Evolutionary conservation across 78 protist species (phyloP), one percentile per base, ranked within the genome.

Genomic region (Dictyostelium purpureum): DNA sequence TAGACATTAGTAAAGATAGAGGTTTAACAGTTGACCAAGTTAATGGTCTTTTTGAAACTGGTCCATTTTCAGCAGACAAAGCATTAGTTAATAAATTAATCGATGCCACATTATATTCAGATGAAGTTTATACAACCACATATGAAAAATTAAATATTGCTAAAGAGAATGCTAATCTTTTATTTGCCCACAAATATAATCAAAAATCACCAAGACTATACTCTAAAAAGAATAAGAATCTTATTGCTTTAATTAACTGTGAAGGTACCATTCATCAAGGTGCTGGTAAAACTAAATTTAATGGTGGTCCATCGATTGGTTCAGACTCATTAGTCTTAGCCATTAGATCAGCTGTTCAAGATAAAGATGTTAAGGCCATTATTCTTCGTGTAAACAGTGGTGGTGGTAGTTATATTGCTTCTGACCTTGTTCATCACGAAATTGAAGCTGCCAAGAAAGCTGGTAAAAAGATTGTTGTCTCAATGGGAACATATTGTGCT

Each of bases 241-340:
- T 31, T 7, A 26, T 77, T 88, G 88, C 87, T 24, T 69, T 37
- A 21, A 77, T 78, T 61, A 45, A 66, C 26, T 71, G 49, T 0
- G 82, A 88, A 16, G 93, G 93, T 28, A 47, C 54, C 1, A 88
- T 88, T 21, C 35, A 37, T 38, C 45, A 79, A 38, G 93, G 93
- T 19, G 14, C 56, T 31, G 37, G 70, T n/a, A 24, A n/a, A 5
- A 52, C 4, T 1, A 66, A 24, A 42, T 51, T 52, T 43, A 51
- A 88, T 54, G 82, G 93, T 75, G 93, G 93, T 10, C 93, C 93
- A 54, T 49, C 81, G 0, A 88, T 88, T 74, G 93, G 93, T 19
- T 11, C 63, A 45, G 93, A 88, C 14, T 37, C 83, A 28, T 28
- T 78, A 18, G 31, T 43, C 1, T 42, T 88, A 47, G 93, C 87